Base-by-base conservation (phyloP, 2,329 filamentous ascomycete species). In the Ampelomyces quisqualis region DNA sequence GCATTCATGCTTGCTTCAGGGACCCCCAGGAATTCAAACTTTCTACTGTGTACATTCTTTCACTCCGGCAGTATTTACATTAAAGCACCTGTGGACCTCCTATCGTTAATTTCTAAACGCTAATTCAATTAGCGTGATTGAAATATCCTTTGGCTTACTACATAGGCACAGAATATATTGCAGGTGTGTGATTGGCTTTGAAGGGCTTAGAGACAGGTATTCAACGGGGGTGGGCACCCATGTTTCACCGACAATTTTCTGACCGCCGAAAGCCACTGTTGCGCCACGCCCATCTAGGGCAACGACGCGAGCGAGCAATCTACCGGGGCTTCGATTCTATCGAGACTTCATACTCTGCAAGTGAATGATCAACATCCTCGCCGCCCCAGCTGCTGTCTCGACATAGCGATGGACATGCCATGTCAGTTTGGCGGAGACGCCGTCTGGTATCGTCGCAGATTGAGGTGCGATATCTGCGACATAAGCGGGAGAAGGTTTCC, bases 371-470 rank as follows among this genome's bases (percentile, higher is more conserved):
- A 19, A 30, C 27, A 11, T 21, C n/a, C 39, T 45, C 41, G 41
- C 49, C 43, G 49, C 51, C 45, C 47, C 47, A 45, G 47, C 49
- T 50, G 40, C 45, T 41, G 45, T 45, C 41, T 47, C 34, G 42
- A 40, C 37, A 20, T 28, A 19, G 24, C 38, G 8, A 40, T 33
- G 22, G 33, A 23, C 17, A 31, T 46, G 47, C 30, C 32, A 54
- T 59, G 57, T 59, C 56, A 60, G 33, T 29, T 27, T 18, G 34
- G 53, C 53, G 50, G 56, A 44, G 46, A 45, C 42, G 40, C 40
- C 14, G 29, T 37, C 40, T 39, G 27, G 22, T 35, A 34, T 31
- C 41, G 53, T 55, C 40, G 55, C 52, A 57, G 43, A 47, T 36
- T 38, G 26, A 47, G 43, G 37, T 42, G 41, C 32, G 35, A 46